Evolutionary conservation across 2,329 filamentous ascomycete genomes (phyloP).

Genomic region (Ophioceras dolichostomum): DNA sequence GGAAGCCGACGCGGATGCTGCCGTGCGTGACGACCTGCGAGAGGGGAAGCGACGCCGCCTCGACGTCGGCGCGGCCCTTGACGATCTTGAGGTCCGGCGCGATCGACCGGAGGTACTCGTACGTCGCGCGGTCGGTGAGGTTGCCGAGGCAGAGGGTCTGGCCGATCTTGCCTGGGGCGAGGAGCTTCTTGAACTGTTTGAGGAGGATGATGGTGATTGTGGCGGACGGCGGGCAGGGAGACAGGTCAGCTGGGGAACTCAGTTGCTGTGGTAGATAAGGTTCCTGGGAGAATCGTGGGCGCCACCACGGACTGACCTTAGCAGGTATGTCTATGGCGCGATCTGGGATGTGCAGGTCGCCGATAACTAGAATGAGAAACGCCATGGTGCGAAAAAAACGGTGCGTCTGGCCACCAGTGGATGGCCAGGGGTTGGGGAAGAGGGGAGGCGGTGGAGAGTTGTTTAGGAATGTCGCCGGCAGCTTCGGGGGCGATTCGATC

Average conservation of each 20-base stretch:
- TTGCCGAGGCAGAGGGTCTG: slow-evolving; percentile 73
- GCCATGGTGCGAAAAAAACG: no score
- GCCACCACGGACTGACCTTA: slow-evolving; percentile 46
- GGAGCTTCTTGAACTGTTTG: slow-evolving; percentile 68
- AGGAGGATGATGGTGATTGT: slow-evolving; percentile 2
- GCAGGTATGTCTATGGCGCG: slow-evolving; percentile 80
- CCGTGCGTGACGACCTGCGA: slow-evolving; percentile 56
- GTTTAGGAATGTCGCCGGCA: no score
- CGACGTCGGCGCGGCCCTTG: slow-evolving; percentile 54
- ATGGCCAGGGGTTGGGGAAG: no score
- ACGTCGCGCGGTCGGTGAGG: slow-evolving; percentile 67
- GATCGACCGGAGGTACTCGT: slow-evolving; percentile 67
- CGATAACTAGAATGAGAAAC: slow-evolving; percentile 82
- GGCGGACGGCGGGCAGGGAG: no score
- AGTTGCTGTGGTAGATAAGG: not conserved
- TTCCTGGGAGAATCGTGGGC: not conserved
- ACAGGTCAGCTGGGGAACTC: not conserved
- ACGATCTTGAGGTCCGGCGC: slow-evolving; percentile 62
- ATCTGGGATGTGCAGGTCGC: slow-evolving; percentile 89
- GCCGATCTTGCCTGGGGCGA: slow-evolving; percentile 71
- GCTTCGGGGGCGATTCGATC: no score
- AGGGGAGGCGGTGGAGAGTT: no score
- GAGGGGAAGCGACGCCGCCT: slow-evolving; percentile 51
- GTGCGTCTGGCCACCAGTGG: no score
- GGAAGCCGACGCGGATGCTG: slow-evolving; percentile 51